A percentile compares a stretch with the other conserved stretches of the same genome.
These are phyloP conservation scores for Graphilbum ipis-grandicollis DNA, from an alignment of 2,329 filamentous ascomycete genomes.

Conservation along the genomic window DNA sequence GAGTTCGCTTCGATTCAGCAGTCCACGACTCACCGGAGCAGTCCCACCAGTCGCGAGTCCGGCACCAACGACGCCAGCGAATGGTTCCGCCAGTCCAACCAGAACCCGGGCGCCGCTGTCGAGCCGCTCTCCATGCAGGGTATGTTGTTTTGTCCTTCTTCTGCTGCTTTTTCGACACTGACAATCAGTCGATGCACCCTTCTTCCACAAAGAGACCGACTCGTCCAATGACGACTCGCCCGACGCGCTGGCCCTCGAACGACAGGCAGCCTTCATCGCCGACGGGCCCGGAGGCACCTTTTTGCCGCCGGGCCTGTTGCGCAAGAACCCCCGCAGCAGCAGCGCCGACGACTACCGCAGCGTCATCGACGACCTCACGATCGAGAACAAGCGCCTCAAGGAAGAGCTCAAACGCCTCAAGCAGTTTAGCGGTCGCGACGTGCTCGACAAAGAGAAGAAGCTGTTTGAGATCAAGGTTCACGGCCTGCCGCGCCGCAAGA, in stretches of 20 bases:
- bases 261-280: neutral
- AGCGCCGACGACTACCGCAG: conserved; percentile 60
- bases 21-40: too few species aligned
- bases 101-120: conserved; percentile 26
- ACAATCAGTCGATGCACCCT: conserved; percentile 31
- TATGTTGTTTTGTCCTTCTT: conserved; percentile 11
- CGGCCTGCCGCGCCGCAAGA: conserved; percentile 53
- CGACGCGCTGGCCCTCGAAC: neutral
- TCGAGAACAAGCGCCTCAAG: conserved; percentile 67
- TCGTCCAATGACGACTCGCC: conserved; percentile 26
- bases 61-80: conserved; percentile 29
- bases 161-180: neutral
- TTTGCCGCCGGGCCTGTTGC: conserved; percentile 1
- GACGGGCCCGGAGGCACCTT: neutral
- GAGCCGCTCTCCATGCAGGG: conserved; percentile 30
- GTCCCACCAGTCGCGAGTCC: conserved; percentile 25
- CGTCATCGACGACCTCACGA: conserved; percentile 74
- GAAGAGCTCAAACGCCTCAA: conserved; percentile 56
- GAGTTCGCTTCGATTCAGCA: too few species aligned
- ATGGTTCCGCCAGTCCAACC: conserved; percentile 38
- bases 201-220: conserved; percentile 34
- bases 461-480: conserved; percentile 73
- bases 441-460: conserved; percentile 51
- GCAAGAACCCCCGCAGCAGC: conserved; percentile 29
- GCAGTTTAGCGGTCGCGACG: conserved; percentile 40